Percentiles rank a stretch among this genome's conserved stretches.
phyloP scores from a whole-genome alignment of 768 basidiomycete species.

The Lepiota brunneoincarnata region DNA sequence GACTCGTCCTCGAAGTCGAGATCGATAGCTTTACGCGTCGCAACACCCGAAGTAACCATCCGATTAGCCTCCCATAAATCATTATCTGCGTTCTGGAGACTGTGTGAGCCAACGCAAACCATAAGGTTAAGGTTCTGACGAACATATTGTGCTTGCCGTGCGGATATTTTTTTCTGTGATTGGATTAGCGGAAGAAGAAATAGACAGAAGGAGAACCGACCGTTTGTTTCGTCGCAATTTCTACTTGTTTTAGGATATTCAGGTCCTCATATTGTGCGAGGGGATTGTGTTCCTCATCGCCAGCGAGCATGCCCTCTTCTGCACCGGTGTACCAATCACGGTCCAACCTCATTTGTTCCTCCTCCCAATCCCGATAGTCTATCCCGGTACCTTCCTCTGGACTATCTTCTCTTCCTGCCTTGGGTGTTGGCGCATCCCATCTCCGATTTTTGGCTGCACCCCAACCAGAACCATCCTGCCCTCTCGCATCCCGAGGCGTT shows the following conservation, averaged over 20 bases:
- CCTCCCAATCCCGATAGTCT: constrained; percentile 92
- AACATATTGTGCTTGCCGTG: constrained; percentile 95
- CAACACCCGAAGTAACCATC: constrained; percentile 94
- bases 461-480: constrained; percentile 64
- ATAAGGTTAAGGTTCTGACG: constrained; percentile 23
- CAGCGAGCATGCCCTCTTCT: constrained; percentile 82
- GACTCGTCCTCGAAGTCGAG: constrained; percentile 96
- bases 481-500: constrained; percentile 64
- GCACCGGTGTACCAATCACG: constrained; percentile 96
- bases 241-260: constrained; percentile 61
- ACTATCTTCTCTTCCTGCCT: constrained; percentile 61
- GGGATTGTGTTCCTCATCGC: constrained; percentile 91
- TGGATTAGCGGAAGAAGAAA: constrained; percentile 16
- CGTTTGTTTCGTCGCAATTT: constrained; percentile 73
- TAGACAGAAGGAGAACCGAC: constrained; percentile 36
- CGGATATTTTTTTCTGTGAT: constrained; percentile 80
- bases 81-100: constrained; percentile 86
- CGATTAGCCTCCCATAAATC: constrained; percentile 99
- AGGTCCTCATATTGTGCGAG: constrained; percentile 93
- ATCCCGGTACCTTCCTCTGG: constrained; percentile 66
- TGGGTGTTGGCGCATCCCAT: constrained; percentile 88
- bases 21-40: constrained; percentile 82
- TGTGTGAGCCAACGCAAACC: constrained; percentile 15
- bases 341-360: constrained; percentile 89
- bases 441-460: constrained; percentile 49